Evolutionary conservation across 306 rosid genomes (phyloP).

Genomic region (Castanopsis chinensis): DNA sequence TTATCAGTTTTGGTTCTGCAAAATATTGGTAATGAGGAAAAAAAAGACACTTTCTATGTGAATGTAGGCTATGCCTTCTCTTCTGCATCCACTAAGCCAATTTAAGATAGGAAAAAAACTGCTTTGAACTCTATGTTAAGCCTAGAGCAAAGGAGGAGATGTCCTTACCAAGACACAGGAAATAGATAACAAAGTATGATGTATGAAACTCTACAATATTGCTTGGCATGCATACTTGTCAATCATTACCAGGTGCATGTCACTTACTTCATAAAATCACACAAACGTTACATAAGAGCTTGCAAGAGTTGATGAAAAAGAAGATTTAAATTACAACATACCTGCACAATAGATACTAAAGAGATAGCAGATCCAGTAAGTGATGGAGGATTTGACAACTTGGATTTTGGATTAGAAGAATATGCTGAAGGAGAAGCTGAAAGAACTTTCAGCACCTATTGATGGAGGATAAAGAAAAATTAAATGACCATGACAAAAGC

Average conservation of each 20-base stretch:
- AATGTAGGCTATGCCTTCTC: neutral
- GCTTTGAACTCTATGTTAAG: neutral
- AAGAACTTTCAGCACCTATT: conserved; percentile 85
- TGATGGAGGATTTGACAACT: conserved; percentile 81
- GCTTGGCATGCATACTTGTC: neutral
- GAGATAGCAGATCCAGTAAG: conserved; percentile 85
- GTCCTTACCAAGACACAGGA: neutral
- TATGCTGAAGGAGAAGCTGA: conserved; percentile 89
- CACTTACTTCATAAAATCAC: neutral
- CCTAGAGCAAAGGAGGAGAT: neutral
- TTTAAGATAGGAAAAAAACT: neutral
- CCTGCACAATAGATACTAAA: conserved; percentile 88
- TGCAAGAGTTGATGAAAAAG: conserved; percentile 13
- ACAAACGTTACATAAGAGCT: neutral
- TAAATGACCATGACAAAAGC: neutral
- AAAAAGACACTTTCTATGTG: neutral
- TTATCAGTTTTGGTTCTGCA: neutral
- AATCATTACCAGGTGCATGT: neutral
- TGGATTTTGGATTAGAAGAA: conserved; percentile 85
- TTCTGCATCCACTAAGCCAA: neutral
- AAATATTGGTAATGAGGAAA: neutral
- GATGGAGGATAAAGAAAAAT: conserved; percentile 3
- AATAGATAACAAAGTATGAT: neutral
- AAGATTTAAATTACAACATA: conserved; percentile 12
- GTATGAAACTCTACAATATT: neutral